Evolutionary conservation across 331 rosid genomes (phyloP).

Genomic region (Arachis monticola): DNA sequence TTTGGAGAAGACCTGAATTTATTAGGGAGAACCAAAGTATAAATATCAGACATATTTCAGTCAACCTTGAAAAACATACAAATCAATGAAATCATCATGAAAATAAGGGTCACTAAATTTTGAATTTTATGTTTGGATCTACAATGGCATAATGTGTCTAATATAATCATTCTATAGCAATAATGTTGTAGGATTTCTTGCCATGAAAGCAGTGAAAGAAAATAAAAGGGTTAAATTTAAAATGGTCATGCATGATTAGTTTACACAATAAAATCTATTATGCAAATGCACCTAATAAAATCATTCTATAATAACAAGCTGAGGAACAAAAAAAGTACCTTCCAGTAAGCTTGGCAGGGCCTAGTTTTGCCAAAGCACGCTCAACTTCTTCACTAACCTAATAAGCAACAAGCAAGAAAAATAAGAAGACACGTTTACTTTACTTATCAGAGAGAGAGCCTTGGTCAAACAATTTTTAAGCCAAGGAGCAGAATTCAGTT

Average conservation of each 20-base stretch:
- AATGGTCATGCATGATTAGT: not conserved
- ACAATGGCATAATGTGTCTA: constrained; percentile 2
- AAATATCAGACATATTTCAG: constrained; percentile 8
- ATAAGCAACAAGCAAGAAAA: constrained; percentile 27
- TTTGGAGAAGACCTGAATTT: constrained; percentile 71
- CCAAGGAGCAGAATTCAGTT: constrained; percentile 16
- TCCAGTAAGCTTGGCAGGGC: constrained; percentile 63
- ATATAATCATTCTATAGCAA: constrained; percentile 6
- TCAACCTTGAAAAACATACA: constrained; percentile 26
- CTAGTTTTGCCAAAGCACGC: constrained; percentile 87
- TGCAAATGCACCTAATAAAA: not conserved
- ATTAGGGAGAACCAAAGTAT: constrained; percentile 37
- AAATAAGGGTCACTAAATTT: constrained; percentile 21
- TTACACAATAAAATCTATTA: constrained; percentile 11
- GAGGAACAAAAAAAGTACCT: constrained; percentile 44
- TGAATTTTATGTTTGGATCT: constrained; percentile 2
- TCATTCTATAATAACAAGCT: constrained; percentile 12
- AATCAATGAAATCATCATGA: constrained; percentile 22
- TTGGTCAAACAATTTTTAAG: constrained; percentile 18
- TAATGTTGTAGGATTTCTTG: not conserved
- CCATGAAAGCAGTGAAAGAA: constrained; percentile 11
- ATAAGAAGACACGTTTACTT: constrained; percentile 16
- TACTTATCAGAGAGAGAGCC: not conserved
- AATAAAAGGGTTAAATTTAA: not conserved
- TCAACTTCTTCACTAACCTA: constrained; percentile 98